These are phyloP conservation scores for Boletellus emodensis DNA, from an alignment of 768 basidiomycete species.

Conservation along the genomic window DNA sequence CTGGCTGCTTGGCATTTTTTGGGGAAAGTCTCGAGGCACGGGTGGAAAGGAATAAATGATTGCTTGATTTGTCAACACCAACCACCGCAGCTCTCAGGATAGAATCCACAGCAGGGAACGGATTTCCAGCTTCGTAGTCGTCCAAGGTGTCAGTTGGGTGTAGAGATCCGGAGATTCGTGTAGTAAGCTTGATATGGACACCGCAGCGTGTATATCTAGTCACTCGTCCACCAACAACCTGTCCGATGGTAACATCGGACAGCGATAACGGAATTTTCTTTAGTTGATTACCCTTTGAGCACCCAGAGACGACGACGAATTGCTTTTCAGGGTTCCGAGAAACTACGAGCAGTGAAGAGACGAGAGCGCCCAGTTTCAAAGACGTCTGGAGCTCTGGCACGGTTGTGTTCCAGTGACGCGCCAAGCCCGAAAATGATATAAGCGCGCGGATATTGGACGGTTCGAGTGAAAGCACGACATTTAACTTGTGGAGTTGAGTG, in stretches of 20 bases:
- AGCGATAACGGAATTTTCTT: conserved; percentile 54
- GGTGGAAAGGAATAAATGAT: conserved; percentile 75
- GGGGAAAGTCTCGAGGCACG: conserved; percentile 67
- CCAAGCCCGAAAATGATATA: conserved; percentile 83
- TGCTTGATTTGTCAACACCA: conserved; percentile 58
- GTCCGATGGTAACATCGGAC: conserved; percentile 65
- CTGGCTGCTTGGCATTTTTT: conserved; percentile 43
- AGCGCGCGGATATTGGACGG: conserved; percentile 72
- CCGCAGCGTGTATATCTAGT: conserved; percentile 69
- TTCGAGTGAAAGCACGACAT: conserved; percentile 69
- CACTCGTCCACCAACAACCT: conserved; percentile 78
- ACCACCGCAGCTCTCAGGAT: conserved; percentile 71
- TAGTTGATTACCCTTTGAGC: conserved; percentile 53
- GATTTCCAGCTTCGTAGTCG: conserved; percentile 58
- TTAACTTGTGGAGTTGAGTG: conserved; percentile 81
- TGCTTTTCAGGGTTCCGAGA: conserved; percentile 82
- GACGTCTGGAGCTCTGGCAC: conserved; percentile 59
- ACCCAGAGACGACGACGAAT: conserved; percentile 80
- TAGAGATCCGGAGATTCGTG: conserved; percentile 68
- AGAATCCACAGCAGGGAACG: conserved; percentile 60
- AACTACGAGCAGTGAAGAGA: conserved; percentile 83
- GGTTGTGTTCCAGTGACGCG: conserved; percentile 68
- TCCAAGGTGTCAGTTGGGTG: conserved; percentile 82
- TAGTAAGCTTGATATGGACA: conserved; percentile 70
- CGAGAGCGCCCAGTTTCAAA: conserved; percentile 63